Percentiles rank a stretch among this genome's conserved stretches.
Evolutionary conservation across 495 filamentous ascomycete species (phyloP).

Genomic region (Friedmanniomyces simplex): DNA sequence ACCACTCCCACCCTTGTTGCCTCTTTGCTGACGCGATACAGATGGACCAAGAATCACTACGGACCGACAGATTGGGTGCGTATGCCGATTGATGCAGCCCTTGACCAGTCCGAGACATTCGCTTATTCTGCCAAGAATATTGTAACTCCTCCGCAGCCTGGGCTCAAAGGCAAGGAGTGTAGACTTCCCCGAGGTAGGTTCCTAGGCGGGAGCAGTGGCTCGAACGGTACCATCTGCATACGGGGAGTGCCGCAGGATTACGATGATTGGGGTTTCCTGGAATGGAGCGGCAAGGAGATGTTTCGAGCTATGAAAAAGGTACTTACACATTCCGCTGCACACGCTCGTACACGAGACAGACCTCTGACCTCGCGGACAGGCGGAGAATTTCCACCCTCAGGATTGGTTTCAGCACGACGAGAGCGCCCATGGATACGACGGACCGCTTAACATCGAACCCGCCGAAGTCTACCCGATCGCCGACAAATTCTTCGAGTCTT

Average conservation of each 20-base stretch:
- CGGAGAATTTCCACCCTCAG: conserved; percentile 24
- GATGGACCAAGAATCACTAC: conserved; percentile 8
- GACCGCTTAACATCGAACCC: conserved; percentile 29
- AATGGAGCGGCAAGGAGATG: conserved; percentile 45
- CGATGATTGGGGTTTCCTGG: conserved; percentile 48
- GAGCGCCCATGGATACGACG: conserved; percentile 29
- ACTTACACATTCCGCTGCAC: too few species aligned
- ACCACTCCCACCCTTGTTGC: not conserved
- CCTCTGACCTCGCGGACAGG: not conserved
- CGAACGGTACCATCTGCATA: conserved; percentile 54
- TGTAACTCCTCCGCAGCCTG: conserved; percentile 17
- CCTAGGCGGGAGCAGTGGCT: conserved; percentile 48
- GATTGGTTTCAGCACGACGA: conserved; percentile 26
- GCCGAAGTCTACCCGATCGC: conserved; percentile 43
- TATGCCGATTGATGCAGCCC: too few species aligned
- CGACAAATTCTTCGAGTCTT: conserved; percentile 37
- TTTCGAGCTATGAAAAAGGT: conserved; percentile 42
- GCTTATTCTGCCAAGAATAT: too few species aligned
- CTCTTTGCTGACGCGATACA: not conserved
- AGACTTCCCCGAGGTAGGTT: conserved; percentile 40
- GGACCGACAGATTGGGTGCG: conserved; percentile 20
- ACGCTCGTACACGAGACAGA: too few species aligned
- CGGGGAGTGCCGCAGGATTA: conserved; percentile 51
- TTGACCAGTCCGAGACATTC: too few species aligned
- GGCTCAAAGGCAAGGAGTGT: conserved; percentile 3